Base-by-base conservation (phyloP, 2,329 filamentous ascomycete species). In the Curvularia verruculosa region DNA sequence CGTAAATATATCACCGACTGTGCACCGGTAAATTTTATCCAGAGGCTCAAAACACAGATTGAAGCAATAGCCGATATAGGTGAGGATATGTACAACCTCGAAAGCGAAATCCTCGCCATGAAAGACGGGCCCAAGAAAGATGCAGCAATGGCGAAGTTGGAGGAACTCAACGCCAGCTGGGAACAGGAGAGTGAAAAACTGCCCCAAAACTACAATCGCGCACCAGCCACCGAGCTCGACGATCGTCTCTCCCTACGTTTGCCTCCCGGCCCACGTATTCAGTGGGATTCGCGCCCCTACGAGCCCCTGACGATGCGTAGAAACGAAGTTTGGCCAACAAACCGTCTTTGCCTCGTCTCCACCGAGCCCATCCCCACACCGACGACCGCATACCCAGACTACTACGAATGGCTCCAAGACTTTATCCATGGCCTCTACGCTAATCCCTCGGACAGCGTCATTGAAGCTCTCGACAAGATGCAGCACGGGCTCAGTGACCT, bases 211-310 rank as follows among this genome's bases (percentile, higher is more conserved):
- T 58, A 56, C 36, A 26, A 26, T 10, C 48, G 36, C 2, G 54
- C 49, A 24, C 51, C 69, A 0, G 5, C 39, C 9, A 31, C 58
- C 1, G 64, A 68, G 21, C 34, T 71, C 13, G 72, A 75, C 51
- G 73, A 76, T 43, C 71, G 72, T 26, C 36, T 75, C 5, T 49
- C 48, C 2, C 45, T 75, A 15, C 63, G 66, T 43, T 57, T 58
- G 13, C 63, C 65, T 7, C 59, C 64, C 3, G 13, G 48, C 8
- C 61, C 63, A 4, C 71, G 67, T 18, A 48, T 74, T 4, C 61
- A 67, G 46, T 93, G 88, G 86, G 91, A 96, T 73, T 82, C 84
- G 1, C 86, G 92, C 15, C 77, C 80, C 1, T 87, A 85, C 67
- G 91, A 96, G 67, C 89, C 91, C 0, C 79, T 96, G 15, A 74